Evolutionary conservation across 805 yeast genomes (phyloP).

Genomic region (Ogataea populi-albae): DNA sequence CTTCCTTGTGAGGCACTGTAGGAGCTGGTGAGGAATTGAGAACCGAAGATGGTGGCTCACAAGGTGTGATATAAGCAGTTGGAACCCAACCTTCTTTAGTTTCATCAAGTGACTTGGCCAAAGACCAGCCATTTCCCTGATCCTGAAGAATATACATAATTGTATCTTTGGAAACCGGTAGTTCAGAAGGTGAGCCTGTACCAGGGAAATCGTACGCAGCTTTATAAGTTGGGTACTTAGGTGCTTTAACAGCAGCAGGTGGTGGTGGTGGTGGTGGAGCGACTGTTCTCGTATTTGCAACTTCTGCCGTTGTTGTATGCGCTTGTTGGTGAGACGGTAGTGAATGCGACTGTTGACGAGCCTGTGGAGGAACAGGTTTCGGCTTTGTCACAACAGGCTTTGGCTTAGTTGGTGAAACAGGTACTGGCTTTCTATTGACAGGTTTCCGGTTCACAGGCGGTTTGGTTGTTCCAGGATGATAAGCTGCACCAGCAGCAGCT

Average conservation of each 20-base stretch:
- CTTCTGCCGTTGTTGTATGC: constrained; percentile 7
- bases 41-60: constrained; percentile 44
- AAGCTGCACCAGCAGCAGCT: constrained; percentile 39
- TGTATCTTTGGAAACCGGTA: constrained; percentile 75
- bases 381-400: constrained; percentile 24
- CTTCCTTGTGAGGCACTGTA: constrained; percentile 18
- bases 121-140: constrained; percentile 91
- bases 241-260: constrained; percentile 58
- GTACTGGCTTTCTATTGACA: constrained; percentile 25
- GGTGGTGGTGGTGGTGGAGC: constrained; percentile 73
- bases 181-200: constrained; percentile 74
- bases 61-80: constrained; percentile 75
- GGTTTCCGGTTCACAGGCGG: constrained; percentile 30
- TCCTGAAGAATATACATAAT: constrained; percentile 68
- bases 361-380: constrained; percentile 25
- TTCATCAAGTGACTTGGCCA: constrained; percentile 76
- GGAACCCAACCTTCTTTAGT: constrained; percentile 96
- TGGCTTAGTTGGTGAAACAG: constrained; percentile 7
- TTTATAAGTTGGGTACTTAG: constrained; percentile 72
- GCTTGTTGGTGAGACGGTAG: constrained; percentile 10
- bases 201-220: constrained; percentile 91
- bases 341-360: constrained; percentile 15
- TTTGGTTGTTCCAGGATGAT: constrained; percentile 33
- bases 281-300: constrained; percentile 9
- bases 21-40: constrained; percentile 37